Conservation (phyloP, 1,284 basidiomycete species). For the Ustilago lituana region DNA sequence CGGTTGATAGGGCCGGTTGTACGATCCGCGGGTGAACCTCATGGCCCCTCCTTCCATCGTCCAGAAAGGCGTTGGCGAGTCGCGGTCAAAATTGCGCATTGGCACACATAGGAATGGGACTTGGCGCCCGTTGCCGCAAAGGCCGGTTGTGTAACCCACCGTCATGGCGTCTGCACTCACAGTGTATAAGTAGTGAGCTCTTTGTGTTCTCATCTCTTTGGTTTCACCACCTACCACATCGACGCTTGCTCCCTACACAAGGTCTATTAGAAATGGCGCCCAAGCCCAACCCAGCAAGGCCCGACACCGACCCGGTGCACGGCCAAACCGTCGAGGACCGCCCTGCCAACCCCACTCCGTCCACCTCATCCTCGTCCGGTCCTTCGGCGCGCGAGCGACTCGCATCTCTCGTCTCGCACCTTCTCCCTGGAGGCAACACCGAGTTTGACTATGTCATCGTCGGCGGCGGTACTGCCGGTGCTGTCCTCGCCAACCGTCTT, state of each 20-base stretch:
- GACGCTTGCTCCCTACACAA: neutral
- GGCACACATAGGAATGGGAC: no score
- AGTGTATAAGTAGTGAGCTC: slow-evolving; percentile 16
- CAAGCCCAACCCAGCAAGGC: slow-evolving; percentile 47
- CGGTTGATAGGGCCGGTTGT: neutral
- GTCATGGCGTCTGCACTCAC: no score
- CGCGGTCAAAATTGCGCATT: slow-evolving; percentile 8
- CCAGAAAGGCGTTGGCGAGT: slow-evolving; percentile 1
- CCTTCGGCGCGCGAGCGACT: slow-evolving; percentile 54
- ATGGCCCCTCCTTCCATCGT: neutral
- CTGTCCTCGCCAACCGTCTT: slow-evolving; percentile 66
- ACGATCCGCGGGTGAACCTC: slow-evolving; percentile 38
- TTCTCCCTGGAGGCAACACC: slow-evolving; percentile 52
- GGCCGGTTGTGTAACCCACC: no score
- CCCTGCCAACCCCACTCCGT: slow-evolving; percentile 24
- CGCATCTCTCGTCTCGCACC: slow-evolving; percentile 59
- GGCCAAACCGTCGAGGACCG: slow-evolving; percentile 50
- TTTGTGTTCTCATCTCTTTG: neutral
- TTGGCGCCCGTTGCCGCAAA: no score
- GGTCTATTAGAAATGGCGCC: slow-evolving; percentile 28
- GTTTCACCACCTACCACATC: slow-evolving; percentile 1
- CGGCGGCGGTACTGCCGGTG: slow-evolving; percentile 66
- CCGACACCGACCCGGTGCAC: slow-evolving; percentile 53
- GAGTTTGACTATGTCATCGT: slow-evolving; percentile 68
- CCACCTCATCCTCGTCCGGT: slow-evolving; percentile 18